Evolutionary conservation across 1,139 yeast genomes (phyloP).

Genomic region (Meyerozyma sp.): DNA sequence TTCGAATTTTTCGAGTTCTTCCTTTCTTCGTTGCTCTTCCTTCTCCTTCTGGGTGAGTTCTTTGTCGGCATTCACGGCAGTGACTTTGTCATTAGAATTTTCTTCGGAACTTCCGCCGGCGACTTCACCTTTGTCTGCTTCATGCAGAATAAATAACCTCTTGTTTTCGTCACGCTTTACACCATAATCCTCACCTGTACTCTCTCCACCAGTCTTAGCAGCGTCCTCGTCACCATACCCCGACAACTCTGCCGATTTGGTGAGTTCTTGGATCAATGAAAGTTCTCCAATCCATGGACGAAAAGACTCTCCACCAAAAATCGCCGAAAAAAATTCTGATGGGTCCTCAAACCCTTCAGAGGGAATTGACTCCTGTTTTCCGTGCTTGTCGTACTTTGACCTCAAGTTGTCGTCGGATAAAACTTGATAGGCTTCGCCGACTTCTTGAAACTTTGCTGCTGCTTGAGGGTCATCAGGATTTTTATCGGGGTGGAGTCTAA

Average conservation of each 20-base stretch:
- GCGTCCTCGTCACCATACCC: constrained; percentile 39
- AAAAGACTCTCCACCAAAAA: constrained; percentile 79
- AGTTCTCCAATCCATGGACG: constrained; percentile 79
- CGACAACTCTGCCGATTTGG: constrained; percentile 63
- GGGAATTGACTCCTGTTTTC: constrained; percentile 81
- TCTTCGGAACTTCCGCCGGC: constrained; percentile 10
- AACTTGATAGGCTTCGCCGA: constrained; percentile 81
- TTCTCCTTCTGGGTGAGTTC: constrained; percentile 37
- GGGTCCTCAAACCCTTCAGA: constrained; percentile 70
- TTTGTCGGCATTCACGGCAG: constrained; percentile 6
- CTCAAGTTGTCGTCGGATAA: constrained; percentile 71
- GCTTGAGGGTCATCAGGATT: constrained; percentile 86
- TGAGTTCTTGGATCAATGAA: constrained; percentile 74
- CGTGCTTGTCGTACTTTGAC: constrained; percentile 74
- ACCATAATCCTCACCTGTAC: neutral
- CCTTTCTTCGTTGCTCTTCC: constrained; percentile 41
- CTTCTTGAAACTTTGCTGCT: constrained; percentile 61
- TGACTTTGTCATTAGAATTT: constrained; percentile 15
- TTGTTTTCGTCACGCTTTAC: neutral
- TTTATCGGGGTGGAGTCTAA: constrained; percentile 90
- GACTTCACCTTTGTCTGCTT: neutral
- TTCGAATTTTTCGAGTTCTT: constrained; percentile 70
- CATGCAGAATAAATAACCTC: neutral
- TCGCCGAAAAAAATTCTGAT: constrained; percentile 60
- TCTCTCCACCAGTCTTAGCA: constrained; percentile 11